Evolutionary conservation across 139 green algal genomes (phyloP).

Genomic region (Coccomyxa sp.): DNA sequence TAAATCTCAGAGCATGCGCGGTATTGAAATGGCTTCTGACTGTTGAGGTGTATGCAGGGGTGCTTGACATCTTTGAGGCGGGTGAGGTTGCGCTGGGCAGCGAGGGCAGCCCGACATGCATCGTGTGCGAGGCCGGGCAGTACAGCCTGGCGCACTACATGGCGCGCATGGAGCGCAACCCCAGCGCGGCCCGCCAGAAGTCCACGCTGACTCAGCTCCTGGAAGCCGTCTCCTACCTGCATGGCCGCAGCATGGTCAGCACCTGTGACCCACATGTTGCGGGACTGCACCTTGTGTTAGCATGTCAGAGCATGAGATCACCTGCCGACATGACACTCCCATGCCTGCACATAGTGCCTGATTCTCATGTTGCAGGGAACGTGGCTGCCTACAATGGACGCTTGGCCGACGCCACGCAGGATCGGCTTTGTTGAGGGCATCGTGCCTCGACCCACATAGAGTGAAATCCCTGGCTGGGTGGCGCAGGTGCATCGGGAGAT

Average conservation of each 20-base stretch:
- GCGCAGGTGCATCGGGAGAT: constrained; percentile 7
- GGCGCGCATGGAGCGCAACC: constrained; percentile 1
- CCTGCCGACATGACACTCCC: too few species aligned
- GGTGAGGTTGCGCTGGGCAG: not conserved
- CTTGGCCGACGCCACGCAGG: not conserved
- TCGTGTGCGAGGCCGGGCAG: constrained; percentile 3
- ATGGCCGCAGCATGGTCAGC: not conserved
- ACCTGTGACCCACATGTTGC: too few species aligned
- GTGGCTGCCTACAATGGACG: not conserved
- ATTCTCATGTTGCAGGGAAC: not conserved
- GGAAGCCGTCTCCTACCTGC: constrained; percentile 14
- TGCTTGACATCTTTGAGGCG: constrained; percentile 13
- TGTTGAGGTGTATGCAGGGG: not conserved
- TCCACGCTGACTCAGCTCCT: constrained; percentile 1
- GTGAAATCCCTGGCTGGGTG: not conserved
- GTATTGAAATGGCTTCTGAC: too few species aligned
- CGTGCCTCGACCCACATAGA: not conserved
- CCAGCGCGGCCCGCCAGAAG: not conserved
- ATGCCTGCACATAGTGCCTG: too few species aligned
- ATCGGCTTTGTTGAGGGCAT: not conserved
- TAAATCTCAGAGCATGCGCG: too few species aligned
- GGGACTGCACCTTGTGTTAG: too few species aligned
- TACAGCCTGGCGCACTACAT: constrained; percentile 2
- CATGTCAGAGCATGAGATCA: too few species aligned
- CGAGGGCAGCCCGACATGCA: not conserved